These are phyloP conservation scores for Hyphopichia pseudoburtonii DNA, from an alignment of 1,139 yeast genomes.

Conservation along the genomic window DNA sequence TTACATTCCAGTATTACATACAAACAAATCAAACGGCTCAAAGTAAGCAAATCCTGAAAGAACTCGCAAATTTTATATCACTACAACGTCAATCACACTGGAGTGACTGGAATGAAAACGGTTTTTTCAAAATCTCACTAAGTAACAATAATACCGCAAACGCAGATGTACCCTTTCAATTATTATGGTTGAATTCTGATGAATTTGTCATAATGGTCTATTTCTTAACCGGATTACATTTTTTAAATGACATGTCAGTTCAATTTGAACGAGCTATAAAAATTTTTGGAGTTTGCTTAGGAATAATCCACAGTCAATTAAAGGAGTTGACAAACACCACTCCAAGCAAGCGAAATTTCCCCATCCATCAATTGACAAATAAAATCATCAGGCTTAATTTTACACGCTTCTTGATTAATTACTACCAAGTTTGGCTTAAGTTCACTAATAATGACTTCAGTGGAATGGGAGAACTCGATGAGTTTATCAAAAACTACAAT, in stretches of 20 bases:
- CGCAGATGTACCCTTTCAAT: conserved; percentile 10
- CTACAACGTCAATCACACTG: conserved; percentile 19
- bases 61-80: conserved; percentile 26
- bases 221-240: conserved; percentile 39
- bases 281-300: conserved; percentile 35
- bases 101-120: conserved; percentile 27
- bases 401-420: conserved; percentile 23
- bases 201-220: conserved; percentile 43
- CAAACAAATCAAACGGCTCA: conserved; percentile 22
- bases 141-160: conserved; percentile 2
- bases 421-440: conserved; percentile 34
- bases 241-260: conserved; percentile 8
- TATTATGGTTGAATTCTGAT: conserved; percentile 41
- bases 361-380: conserved; percentile 18
- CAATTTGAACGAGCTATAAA: conserved; percentile 27
- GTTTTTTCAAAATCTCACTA: conserved; percentile 17
- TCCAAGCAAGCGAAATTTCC: conserved; percentile 12
- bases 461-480: conserved; percentile 24
- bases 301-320: conserved; percentile 27
- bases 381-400: conserved; percentile 22
- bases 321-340: conserved; percentile 15
- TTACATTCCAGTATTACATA: conserved; percentile 21
- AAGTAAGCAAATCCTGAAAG: conserved; percentile 21
- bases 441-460: conserved; percentile 29
- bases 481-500: conserved; percentile 34